A percentile compares a stretch with the other conserved stretches of the same genome.
These are phyloP conservation scores for Paraleonurus japonicus DNA, from an alignment of 257 asterid species.

Conservation along the genomic window DNA sequence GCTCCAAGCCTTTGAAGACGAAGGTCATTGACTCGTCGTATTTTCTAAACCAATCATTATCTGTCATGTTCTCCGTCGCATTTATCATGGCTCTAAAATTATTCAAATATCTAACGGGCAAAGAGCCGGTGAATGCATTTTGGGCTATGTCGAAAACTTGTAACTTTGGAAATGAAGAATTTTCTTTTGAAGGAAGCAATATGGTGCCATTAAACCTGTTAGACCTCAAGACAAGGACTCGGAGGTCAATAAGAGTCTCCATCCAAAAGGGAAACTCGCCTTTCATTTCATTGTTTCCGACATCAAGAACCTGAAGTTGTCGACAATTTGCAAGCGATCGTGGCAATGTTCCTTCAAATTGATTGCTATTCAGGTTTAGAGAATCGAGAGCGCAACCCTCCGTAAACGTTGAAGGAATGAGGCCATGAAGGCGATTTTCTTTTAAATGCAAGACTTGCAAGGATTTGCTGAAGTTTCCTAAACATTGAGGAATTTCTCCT, in stretches of 20 bases:
- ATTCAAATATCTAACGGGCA: background rate
- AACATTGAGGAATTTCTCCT: background rate
- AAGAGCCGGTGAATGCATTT: background rate
- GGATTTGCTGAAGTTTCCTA: background rate
- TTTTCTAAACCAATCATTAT: background rate
- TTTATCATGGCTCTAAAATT: too few species aligned
- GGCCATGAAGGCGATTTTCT: background rate
- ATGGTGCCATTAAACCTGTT: background rate
- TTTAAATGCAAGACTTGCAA: background rate
- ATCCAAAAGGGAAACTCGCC: too few species aligned
- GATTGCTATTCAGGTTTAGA: background rate
- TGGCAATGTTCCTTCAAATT: background rate
- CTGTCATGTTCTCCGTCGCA: background rate
- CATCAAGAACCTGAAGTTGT: background rate
- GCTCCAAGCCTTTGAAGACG: background rate
- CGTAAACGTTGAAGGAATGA: background rate
- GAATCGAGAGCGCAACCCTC: background rate
- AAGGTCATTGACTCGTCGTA: background rate
- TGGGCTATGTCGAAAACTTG: background rate
- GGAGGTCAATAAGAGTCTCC: background rate
- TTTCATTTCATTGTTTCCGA: background rate
- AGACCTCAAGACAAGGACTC: background rate
- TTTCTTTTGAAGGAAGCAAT: background rate
- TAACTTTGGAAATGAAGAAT: background rate
- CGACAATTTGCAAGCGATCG: background rate